Evolutionary conservation across 208 protist genomes (phyloP).

Genomic region (Trypanosoma scelopori): DNA sequence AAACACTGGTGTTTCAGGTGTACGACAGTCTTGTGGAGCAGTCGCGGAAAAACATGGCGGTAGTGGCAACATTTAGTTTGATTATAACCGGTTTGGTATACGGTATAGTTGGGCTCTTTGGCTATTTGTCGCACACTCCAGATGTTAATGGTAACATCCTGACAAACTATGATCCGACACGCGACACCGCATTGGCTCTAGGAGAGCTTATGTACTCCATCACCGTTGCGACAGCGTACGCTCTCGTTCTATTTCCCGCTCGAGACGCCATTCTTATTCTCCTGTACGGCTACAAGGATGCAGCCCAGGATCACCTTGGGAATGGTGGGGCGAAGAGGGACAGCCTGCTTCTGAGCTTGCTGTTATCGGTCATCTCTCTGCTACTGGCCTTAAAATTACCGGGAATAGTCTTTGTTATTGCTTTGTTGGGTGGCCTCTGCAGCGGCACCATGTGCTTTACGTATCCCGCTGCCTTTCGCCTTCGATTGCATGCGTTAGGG

Average conservation of each 20-base stretch:
- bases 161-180: slow-evolving; percentile 62
- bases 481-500: slow-evolving; percentile 47
- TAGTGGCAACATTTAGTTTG: slow-evolving; percentile 56
- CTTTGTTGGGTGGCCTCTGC: slow-evolving; percentile 63
- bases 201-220: slow-evolving; percentile 51
- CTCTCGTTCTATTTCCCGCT: slow-evolving; percentile 62
- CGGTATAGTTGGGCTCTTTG: slow-evolving; percentile 59
- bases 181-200: slow-evolving; percentile 47
- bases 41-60: slow-evolving; percentile 42
- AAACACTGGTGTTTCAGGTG: slow-evolving; percentile 70
- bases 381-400: slow-evolving; percentile 47
- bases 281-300: slow-evolving; percentile 49
- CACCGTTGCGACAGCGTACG: slow-evolving; percentile 61
- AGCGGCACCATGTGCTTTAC: slow-evolving; percentile 73
- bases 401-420: slow-evolving; percentile 64
- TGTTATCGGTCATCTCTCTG: slow-evolving; percentile 47
- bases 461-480: slow-evolving; percentile 64
- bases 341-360: slow-evolving; percentile 40
- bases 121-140: slow-evolving; percentile 49
- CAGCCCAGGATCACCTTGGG: slow-evolving; percentile 30
- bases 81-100: slow-evolving; percentile 55
- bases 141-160: slow-evolving; percentile 70
- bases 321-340: slow-evolving; percentile 35
- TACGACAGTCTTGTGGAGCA: slow-evolving; percentile 37
- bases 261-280: slow-evolving; percentile 62